phyloP scores from a whole-genome alignment of 768 basidiomycete genomes.

The Calocera viscosa region DNA sequence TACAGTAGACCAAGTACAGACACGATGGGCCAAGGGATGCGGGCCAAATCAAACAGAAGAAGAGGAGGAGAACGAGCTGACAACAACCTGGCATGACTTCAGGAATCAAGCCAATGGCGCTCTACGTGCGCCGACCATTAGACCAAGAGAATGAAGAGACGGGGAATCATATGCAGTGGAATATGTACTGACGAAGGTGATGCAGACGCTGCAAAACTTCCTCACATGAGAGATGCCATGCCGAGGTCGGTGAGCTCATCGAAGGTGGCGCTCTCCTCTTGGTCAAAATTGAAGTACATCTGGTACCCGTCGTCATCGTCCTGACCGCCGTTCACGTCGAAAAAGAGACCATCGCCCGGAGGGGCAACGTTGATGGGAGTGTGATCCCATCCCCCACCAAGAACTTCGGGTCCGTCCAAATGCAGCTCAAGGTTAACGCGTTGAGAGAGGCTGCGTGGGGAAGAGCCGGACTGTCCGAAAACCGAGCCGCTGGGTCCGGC shows the following conservation, averaged over 20 bases:
- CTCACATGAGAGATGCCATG: background rate
- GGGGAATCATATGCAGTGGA: background rate
- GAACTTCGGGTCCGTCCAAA: background rate
- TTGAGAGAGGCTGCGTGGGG: background rate
- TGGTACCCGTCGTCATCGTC: background rate
- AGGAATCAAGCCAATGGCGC: background rate
- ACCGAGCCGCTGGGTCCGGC: background rate
- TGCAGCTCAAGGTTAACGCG: background rate
- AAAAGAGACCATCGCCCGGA: background rate
- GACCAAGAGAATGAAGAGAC: background rate
- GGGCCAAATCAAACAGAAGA: background rate
- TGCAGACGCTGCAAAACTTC: background rate
- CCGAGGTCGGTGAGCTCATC: background rate
- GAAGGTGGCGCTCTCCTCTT: background rate
- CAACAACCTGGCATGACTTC: background rate
- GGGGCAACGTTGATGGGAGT: background rate
- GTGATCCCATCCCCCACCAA: conserved; percentile 1
- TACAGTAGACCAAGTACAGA: conserved; percentile 7
- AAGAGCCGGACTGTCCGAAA: background rate
- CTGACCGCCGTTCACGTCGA: background rate
- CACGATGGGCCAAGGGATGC: conserved; percentile 2
- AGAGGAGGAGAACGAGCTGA: background rate
- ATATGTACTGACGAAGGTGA: background rate
- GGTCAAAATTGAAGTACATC: conserved; percentile 3
- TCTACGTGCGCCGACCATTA: conserved; percentile 6